Evolutionary conservation across 1,139 yeast species (phyloP).

Genomic region (Yamadazyma pseudoaaseri): DNA sequence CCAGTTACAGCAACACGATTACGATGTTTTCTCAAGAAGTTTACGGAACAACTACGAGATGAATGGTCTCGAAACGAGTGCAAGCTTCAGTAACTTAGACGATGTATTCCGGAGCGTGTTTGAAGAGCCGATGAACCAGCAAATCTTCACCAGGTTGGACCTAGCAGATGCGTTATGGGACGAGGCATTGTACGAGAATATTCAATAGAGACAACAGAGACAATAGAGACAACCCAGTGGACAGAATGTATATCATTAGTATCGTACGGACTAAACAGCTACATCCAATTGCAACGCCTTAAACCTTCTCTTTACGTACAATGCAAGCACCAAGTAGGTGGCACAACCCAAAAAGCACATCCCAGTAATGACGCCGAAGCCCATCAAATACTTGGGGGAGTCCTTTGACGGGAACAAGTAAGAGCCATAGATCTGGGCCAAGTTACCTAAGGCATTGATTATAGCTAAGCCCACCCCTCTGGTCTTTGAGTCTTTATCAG

Average conservation of each 20-base stretch:
- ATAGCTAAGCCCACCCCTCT: conserved; percentile 15
- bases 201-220: no score
- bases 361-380: conserved; percentile 14
- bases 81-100: conserved; percentile 3
- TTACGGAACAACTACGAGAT: conserved; percentile 1
- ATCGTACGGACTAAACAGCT: neutral
- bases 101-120: conserved; percentile 7
- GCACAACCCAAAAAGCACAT: conserved; percentile 12
- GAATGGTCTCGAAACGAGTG: neutral
- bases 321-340: conserved; percentile 5
- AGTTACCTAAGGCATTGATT: conserved; percentile 12
- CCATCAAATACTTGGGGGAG: conserved; percentile 12
- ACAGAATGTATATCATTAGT: no score
- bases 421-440: conserved; percentile 14
- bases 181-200: conserved; percentile 5
- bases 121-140: conserved; percentile 8
- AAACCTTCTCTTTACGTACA: conserved; percentile 6
- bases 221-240: no score
- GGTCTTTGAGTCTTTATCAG: conserved; percentile 13
- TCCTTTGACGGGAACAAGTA: conserved; percentile 11
- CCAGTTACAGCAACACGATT: neutral
- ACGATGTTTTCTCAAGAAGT: conserved; percentile 1
- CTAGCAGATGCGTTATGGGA: conserved; percentile 10
- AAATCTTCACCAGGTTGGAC: conserved; percentile 7
- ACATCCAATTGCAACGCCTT: conserved; percentile 1